Evolutionary conservation across 179 eudicot species (phyloP).

Genomic region (Kewa caespitosa): DNA sequence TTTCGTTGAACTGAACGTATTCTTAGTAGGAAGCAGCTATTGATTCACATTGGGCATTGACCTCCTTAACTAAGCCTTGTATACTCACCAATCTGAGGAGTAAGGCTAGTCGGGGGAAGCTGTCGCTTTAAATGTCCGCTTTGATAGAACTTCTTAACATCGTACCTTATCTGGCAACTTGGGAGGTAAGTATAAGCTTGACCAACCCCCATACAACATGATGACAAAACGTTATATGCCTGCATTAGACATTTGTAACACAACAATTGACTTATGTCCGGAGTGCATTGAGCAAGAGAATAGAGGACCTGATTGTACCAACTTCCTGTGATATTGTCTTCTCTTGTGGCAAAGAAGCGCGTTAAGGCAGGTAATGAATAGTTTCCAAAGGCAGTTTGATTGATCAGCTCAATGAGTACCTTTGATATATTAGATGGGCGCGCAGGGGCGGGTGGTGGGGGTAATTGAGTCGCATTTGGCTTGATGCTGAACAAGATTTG

Average conservation of each 20-base stretch:
- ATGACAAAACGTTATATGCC: not conserved
- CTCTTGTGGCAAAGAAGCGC: not conserved
- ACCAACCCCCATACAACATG: not conserved
- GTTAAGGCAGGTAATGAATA: not conserved
- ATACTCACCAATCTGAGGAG: not conserved
- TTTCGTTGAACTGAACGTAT: not conserved
- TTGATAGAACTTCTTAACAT: slow-evolving; percentile 1
- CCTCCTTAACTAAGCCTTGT: not conserved
- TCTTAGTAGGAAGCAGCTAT: not conserved
- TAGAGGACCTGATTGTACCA: not conserved
- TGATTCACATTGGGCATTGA: not conserved
- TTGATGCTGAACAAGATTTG: too few species aligned
- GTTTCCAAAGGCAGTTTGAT: not conserved
- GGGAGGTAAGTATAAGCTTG: slow-evolving; percentile 12
- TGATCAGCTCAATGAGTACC: not conserved
- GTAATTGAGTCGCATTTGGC: too few species aligned
- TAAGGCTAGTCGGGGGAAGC: not conserved
- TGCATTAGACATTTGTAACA: slow-evolving; percentile 9
- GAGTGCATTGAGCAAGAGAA: slow-evolving; percentile 24
- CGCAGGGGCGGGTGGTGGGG: not conserved
- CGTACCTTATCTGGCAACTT: slow-evolving; percentile 18
- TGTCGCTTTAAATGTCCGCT: not conserved
- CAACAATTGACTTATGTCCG: slow-evolving; percentile 4
- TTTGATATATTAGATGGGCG: not conserved
- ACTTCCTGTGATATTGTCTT: slow-evolving; percentile 10